Evolutionary conservation across 108 stramenopile species (phyloP), one percentile per base, ranked within the genome.

Genomic region (Nitzschia inconspicua): DNA sequence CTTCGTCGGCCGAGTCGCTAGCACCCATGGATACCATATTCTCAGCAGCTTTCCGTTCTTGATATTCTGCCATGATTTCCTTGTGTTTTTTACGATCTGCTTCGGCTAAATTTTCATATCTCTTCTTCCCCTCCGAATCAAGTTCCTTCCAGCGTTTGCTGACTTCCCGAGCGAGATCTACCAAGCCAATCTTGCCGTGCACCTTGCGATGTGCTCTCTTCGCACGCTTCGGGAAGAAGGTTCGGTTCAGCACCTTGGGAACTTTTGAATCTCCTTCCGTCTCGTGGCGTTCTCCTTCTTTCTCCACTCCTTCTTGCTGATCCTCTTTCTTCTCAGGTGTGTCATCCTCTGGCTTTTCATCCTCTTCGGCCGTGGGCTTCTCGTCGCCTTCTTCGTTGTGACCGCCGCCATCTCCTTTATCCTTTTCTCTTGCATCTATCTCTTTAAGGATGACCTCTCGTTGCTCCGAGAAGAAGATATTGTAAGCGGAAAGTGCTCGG

Each of bases 141-240:
- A 66, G 47, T 2, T 22, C 23, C 55, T 74, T 73, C 87, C 87
- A 88, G 28, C 76, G 68, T 22, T 69, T 47, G 37, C 79, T 75
- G 22, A 88, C 76, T 57, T 70, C 75, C 9, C 83, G 75, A 18
- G 84, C 84, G 8, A 88, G 65, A 5, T 83, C 82, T 16, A 72
- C 66, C 49, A 89, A 81, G 10, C 84, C 84, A 44, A 89, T 85
- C 55, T 85, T 85, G 11, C 87, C 84, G 50, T 89, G 87, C 25
- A 77, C 71, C 68, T 85, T 84, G 4, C 86, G 66, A 41, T 88
- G 83, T 6, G 60, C 47, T 43, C 73, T 65, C 44, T 73, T 73
- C 16, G 68, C 52, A 24, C 68, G 58, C 35, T 49, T 60, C 0
- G 68, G 68, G 59, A 68, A 68, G 49, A 68, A 68, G 0, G 68